Conservation (phyloP, 345 rosid species). For the Fremontodendron californicum region DNA sequence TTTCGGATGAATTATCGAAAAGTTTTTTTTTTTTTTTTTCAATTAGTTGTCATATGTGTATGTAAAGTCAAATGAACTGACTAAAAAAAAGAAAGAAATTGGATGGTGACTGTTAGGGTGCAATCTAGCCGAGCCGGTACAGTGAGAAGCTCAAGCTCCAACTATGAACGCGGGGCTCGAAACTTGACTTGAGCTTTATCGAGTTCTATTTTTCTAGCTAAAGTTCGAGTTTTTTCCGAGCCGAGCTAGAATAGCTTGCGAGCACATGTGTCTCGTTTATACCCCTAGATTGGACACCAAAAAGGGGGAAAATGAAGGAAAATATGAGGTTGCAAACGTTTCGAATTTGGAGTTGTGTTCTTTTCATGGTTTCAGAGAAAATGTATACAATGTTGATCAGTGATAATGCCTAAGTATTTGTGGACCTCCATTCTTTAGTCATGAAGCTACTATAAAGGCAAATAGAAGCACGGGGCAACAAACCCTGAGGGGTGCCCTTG, state of each 20-base stretch:
- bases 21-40: neutral
- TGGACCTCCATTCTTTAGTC: neutral
- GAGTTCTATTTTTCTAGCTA: no score
- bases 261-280: no score
- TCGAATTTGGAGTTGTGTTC: neutral
- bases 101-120: neutral
- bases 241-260: no score
- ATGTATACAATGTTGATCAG: neutral
- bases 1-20: neutral
- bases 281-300: no score
- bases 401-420: neutral
- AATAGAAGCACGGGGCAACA: neutral
- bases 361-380: neutral
- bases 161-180: no score
- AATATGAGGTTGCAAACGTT: neutral
- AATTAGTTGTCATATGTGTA: neutral
- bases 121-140: no score
- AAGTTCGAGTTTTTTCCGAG: no score
- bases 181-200: no score
- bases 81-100: neutral
- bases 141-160: no score
- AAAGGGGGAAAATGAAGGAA: neutral
- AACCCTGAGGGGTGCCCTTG: neutral
- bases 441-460: neutral
- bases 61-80: neutral